Conservation (phyloP, 1,139 yeast genomes). For the Debaryomyces robertsiae region DNA sequence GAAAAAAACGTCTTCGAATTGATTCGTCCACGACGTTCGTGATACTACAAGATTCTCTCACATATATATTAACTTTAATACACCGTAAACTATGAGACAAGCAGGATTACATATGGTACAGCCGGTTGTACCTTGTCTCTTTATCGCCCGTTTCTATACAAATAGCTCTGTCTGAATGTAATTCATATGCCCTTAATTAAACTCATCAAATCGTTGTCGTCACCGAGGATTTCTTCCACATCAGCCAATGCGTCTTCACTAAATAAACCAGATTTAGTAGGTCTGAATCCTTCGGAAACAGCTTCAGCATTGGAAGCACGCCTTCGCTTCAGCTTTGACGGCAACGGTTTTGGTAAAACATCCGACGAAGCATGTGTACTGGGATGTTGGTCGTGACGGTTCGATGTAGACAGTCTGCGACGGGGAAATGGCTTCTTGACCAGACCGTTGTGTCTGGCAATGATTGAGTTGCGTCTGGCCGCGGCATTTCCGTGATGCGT, state of each 20-base stretch:
- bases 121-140: too few relatives aligned
- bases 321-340: constrained; percentile 41
- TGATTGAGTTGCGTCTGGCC: constrained; percentile 14
- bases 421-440: constrained; percentile 5
- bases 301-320: constrained; percentile 72
- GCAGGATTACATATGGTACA: too few relatives aligned
- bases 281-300: constrained; percentile 70
- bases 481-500: constrained; percentile 13
- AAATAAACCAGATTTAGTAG: constrained; percentile 73
- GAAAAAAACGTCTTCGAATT: too few relatives aligned
- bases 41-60: too few relatives aligned
- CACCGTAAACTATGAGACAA: too few relatives aligned
- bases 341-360: constrained; percentile 16
- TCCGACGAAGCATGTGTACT: constrained; percentile 1
- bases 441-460: not conserved
- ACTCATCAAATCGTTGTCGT: constrained; percentile 49
- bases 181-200: constrained; percentile 45
- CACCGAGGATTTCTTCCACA: constrained; percentile 63
- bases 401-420: constrained; percentile 3
- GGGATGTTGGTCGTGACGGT: not conserved
- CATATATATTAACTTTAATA: too few relatives aligned
- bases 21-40: too few relatives aligned
- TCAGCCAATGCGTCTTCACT: constrained; percentile 72
- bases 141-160: too few relatives aligned
- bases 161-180: too few relatives aligned